phyloP scores from a whole-genome alignment of 306 rosid species.

The Cucumis sativus region Cucumber_9930_V3 NC_026660.2:19611001-19611500 shows the following conservation, averaged over 20 bases:
- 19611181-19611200: slow-evolving; percentile 34
- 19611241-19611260: slow-evolving; percentile 78
- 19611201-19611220: slow-evolving; percentile 48
- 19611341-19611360: slow-evolving; percentile 13
- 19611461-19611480: background rate
- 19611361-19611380: slow-evolving; percentile 55
- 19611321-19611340: slow-evolving; percentile 48
- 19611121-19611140: slow-evolving; percentile 73
- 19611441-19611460: slow-evolving; percentile 51
- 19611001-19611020: slow-evolving; percentile 73
- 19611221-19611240: slow-evolving; percentile 57
- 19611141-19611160: slow-evolving; percentile 84
- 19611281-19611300: slow-evolving; percentile 56
- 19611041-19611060: slow-evolving; percentile 64
- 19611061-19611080: slow-evolving; percentile 85
- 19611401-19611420: slow-evolving; percentile 73
- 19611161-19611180: slow-evolving; percentile 72
- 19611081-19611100: slow-evolving; percentile 79
- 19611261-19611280: slow-evolving; percentile 60
- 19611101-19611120: slow-evolving; percentile 63
- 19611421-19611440: slow-evolving; percentile 58
- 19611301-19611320: slow-evolving; percentile 77
- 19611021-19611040: slow-evolving; percentile 65
- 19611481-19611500: slow-evolving; percentile 33
- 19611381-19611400: slow-evolving; percentile 50